Conservation (phyloP, 768 basidiomycete species). For the Glaciozyma antarctica region DNA sequence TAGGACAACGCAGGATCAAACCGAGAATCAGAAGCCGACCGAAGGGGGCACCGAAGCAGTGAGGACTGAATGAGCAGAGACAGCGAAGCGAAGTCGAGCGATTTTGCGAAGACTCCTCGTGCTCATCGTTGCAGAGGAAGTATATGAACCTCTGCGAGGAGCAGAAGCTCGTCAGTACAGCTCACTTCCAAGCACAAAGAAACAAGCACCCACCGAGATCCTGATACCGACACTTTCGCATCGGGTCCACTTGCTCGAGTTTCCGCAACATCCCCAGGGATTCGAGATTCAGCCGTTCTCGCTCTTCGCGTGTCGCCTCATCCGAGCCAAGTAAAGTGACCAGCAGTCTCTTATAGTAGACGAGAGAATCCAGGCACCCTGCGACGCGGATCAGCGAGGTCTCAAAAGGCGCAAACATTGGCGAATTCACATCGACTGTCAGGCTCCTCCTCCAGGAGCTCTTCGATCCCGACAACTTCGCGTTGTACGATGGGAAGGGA, state of each 20-base stretch:
- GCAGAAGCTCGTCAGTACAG: too few species aligned
- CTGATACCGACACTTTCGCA: slow-evolving; percentile 56
- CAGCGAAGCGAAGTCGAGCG: too few species aligned
- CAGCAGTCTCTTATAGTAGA: slow-evolving; percentile 68
- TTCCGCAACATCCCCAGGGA: slow-evolving; percentile 45
- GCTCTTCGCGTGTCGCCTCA: slow-evolving; percentile 35
- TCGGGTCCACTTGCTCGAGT: slow-evolving; percentile 51
- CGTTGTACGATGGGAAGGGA: slow-evolving; percentile 55
- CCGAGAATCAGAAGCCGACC: too few species aligned
- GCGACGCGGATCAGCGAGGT: neutral
- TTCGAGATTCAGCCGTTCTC: slow-evolving; percentile 50
- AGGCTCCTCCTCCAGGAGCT: slow-evolving; percentile 76
- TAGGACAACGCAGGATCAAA: too few species aligned
- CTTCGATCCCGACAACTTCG: slow-evolving; percentile 70
- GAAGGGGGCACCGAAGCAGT: too few species aligned
- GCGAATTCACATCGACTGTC: slow-evolving; percentile 73
- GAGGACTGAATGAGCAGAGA: too few species aligned
- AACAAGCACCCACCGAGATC: slow-evolving; percentile 14
- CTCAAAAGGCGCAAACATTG: neutral
- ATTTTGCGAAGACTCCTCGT: too few species aligned
- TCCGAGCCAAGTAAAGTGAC: slow-evolving; percentile 43
- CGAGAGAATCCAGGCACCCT: slow-evolving; percentile 94
- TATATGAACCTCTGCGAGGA: too few species aligned
- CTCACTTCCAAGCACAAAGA: too few species aligned
- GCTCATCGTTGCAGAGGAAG: too few species aligned